Base-by-base conservation (phyloP, 2,329 filamentous ascomycete genomes). In the Aspergillus flavus region DNA sequence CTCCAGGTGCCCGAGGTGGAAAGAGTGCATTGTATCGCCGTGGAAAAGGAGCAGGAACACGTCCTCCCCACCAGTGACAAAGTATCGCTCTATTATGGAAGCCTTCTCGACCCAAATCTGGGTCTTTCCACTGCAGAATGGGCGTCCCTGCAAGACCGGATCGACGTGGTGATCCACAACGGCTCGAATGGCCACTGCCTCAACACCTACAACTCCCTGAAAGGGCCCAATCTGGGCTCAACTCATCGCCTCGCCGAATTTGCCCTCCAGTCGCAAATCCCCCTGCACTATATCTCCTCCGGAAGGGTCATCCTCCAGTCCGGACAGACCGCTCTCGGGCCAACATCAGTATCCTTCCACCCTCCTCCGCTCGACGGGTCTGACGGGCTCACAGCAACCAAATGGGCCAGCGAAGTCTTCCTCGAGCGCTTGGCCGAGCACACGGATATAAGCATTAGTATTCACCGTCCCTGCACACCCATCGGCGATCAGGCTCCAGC, bases 241-340 rank as follows among this genome's bases (percentile, higher is more conserved):
- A 61, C 59, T 21, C 30, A 57, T 50, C 14, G 19, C 16, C 57
- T 61, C 16, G 61, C 61, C 34, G 11, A 26, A 10, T 43, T 63
- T 23, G 45, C 53, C 32, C 23, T 53, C 2, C 46, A 39, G 11
- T 23, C 41, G 0, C 53, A 43, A 4, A 28, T 48, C 11, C 58
- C 61, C 26, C 9, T 63, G 7, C 61, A 61, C 45, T 61, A 61
- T 16, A 53, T 63, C 11, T 63, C 61, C 16, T 63, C 61, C 6
- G 26, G 34, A 14, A 23, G 61, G 4, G 45, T 61, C 34, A 52
- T 54, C n/a, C 58, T 52, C 2, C 43, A 58, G 32, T 61, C 32
- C 4, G 54, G 54, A 4, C 10, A 30, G 1, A 30, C 36, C 1
- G n/a, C 54, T 23, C 36, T 57, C n/a, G 23, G 21, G n/a, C 54